A percentile compares a stretch with the other conserved stretches of the same genome.
Conservation (phyloP, 2,329 filamentous ascomycete genomes). For the Truncatella angustata region DNA sequence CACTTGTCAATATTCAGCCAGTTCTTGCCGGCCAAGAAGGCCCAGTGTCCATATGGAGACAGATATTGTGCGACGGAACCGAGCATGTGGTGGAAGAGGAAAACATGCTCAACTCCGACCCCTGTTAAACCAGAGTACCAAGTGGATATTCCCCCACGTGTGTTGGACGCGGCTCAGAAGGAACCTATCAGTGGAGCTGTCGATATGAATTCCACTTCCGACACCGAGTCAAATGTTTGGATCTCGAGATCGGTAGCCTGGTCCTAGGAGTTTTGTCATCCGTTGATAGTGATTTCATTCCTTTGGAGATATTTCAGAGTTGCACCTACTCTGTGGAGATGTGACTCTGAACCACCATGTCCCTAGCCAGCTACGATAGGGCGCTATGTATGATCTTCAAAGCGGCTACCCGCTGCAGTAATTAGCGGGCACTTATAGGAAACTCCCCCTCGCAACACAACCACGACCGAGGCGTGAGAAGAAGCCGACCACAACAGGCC, state of each 20-base stretch:
- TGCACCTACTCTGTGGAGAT: too few species aligned
- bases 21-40: not conserved
- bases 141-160: not conserved
- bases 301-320: too few species aligned
- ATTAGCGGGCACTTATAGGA: too few species aligned
- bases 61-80: not conserved
- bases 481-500: too few species aligned
- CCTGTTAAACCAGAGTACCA: not conserved
- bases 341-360: too few species aligned
- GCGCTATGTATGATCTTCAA: not conserved
- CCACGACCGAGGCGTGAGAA: too few species aligned
- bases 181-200: not conserved
- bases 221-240: not conserved
- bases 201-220: not conserved
- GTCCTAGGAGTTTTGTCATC: too few species aligned
- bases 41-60: not conserved
- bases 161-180: not conserved
- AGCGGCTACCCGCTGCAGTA: not conserved
- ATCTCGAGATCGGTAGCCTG: too few species aligned
- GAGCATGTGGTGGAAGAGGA: not conserved
- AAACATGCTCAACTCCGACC: not conserved
- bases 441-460: not conserved
- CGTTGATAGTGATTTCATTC: too few species aligned
- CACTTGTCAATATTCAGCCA: constrained; percentile 1
- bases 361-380: not conserved